phyloP scores from a whole-genome alignment of 805 yeast genomes.

The Candida tibetensis region DNA sequence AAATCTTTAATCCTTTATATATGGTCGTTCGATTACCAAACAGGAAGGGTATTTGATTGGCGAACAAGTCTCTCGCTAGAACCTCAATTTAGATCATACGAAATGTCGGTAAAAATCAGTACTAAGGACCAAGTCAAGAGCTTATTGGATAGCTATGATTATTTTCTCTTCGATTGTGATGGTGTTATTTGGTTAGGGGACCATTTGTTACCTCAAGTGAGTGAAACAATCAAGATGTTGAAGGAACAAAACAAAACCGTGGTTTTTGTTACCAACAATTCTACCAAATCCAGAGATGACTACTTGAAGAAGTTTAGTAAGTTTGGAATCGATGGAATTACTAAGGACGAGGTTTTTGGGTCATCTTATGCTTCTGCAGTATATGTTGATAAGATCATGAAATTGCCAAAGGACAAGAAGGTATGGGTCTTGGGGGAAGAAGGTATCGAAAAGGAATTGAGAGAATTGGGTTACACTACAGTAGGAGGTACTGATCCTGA shows the following conservation, averaged over 20 bases:
- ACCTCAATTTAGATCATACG: too few species aligned
- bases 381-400: slow-evolving; percentile 71
- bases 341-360: slow-evolving; percentile 76
- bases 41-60: too few species aligned
- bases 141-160: slow-evolving; percentile 68
- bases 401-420: slow-evolving; percentile 71
- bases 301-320: slow-evolving; percentile 74
- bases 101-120: slow-evolving; percentile 50
- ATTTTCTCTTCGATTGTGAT: slow-evolving; percentile 93
- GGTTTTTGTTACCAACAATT: slow-evolving; percentile 92
- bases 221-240: slow-evolving; percentile 69
- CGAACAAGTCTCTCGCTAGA: too few species aligned
- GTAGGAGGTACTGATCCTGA: slow-evolving; percentile 81
- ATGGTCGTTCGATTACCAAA: too few species aligned
- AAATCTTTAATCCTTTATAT: too few species aligned
- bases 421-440: slow-evolving; percentile 87
- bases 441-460: slow-evolving; percentile 81
- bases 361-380: slow-evolving; percentile 90
- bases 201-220: slow-evolving; percentile 71
- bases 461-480: slow-evolving; percentile 67
- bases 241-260: slow-evolving; percentile 57
- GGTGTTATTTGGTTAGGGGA: slow-evolving; percentile 96
- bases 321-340: slow-evolving; percentile 47
- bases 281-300: slow-evolving; percentile 80
- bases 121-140: slow-evolving; percentile 46